A percentile compares a stretch with the other conserved stretches of the same genome.
phyloP scores from a whole-genome alignment of 176 grass and related monocot species.

The Hsuehochloa calcarea region DNA sequence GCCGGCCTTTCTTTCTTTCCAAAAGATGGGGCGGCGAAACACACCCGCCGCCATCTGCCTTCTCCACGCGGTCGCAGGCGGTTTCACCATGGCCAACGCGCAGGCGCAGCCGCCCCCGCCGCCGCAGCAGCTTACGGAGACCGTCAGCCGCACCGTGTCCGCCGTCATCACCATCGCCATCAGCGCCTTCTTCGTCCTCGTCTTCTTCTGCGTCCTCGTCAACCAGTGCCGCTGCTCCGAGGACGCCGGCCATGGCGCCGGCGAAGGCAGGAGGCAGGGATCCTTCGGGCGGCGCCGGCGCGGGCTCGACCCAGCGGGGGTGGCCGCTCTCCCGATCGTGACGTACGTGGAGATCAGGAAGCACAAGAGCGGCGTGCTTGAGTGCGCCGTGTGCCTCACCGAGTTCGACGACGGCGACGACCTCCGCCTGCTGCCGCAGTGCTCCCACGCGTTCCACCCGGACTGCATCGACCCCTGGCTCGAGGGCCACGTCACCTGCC shows the following conservation, averaged over 20 bases:
- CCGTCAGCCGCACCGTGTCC: slow-evolving; percentile 54
- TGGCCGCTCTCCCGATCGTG: slow-evolving; percentile 64
- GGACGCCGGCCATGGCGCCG: neutral
- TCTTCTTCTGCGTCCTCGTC: slow-evolving; percentile 72
- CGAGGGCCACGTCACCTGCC: slow-evolving; percentile 59
- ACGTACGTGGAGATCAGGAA: slow-evolving; percentile 58
- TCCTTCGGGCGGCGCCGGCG: slow-evolving; percentile 30
- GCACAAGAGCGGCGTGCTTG: slow-evolving; percentile 65
- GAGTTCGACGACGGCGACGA: slow-evolving; percentile 74
- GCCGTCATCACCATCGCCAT: slow-evolving; percentile 64
- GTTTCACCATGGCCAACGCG: neutral
- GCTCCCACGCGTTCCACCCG: slow-evolving; percentile 83
- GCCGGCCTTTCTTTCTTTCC: neutral
- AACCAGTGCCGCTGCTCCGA: slow-evolving; percentile 52
- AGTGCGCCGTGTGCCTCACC: slow-evolving; percentile 91
- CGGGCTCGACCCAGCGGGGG: slow-evolving; percentile 59
- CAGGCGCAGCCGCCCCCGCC: neutral
- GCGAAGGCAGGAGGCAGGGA: neutral
- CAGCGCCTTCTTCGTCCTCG: slow-evolving; percentile 69
- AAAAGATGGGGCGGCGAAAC: neutral
- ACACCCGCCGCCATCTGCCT: neutral
- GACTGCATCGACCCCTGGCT: slow-evolving; percentile 97
- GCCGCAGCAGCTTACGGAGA: neutral
- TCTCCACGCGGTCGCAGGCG: neutral
- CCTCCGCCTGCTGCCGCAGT: slow-evolving; percentile 77